Conservation (phyloP, 805 yeast genomes). For the Ogataea paradorogensis region DNA sequence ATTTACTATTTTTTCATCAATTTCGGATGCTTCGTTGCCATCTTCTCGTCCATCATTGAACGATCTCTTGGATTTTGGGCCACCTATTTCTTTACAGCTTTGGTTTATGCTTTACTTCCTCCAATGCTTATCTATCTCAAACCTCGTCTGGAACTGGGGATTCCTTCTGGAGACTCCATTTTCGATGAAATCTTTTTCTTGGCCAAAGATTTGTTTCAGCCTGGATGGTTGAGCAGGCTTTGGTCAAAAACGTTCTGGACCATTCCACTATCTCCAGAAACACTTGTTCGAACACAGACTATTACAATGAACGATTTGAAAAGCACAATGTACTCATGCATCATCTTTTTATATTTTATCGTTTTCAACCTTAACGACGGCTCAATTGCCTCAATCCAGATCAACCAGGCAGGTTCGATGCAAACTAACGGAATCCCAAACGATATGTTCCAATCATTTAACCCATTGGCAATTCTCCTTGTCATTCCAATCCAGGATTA, state of each 20-base stretch:
- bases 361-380: slow-evolving; percentile 41
- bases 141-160: slow-evolving; percentile 34
- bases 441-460: slow-evolving; percentile 52
- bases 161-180: slow-evolving; percentile 43
- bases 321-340: slow-evolving; percentile 42
- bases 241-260: slow-evolving; percentile 41
- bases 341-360: slow-evolving; percentile 43
- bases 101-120: slow-evolving; percentile 48
- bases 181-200: slow-evolving; percentile 39
- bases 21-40: slow-evolving; percentile 48
- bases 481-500: slow-evolving; percentile 49
- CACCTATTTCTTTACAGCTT: slow-evolving; percentile 49
- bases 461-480: slow-evolving; percentile 50
- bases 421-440: slow-evolving; percentile 51
- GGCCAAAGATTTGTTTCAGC: slow-evolving; percentile 36
- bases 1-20: slow-evolving; percentile 53
- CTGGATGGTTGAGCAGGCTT: slow-evolving; percentile 40
- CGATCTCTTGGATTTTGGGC: slow-evolving; percentile 50
- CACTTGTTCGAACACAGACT: background rate
- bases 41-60: slow-evolving; percentile 48
- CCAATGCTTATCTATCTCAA: slow-evolving; percentile 38
- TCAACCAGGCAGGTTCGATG: slow-evolving; percentile 52
- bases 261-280: slow-evolving; percentile 20
- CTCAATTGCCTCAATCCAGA: slow-evolving; percentile 45
- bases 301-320: slow-evolving; percentile 40